phyloP scores from a whole-genome alignment of 1,139 yeast species.

The Pichia sp. region DNA sequence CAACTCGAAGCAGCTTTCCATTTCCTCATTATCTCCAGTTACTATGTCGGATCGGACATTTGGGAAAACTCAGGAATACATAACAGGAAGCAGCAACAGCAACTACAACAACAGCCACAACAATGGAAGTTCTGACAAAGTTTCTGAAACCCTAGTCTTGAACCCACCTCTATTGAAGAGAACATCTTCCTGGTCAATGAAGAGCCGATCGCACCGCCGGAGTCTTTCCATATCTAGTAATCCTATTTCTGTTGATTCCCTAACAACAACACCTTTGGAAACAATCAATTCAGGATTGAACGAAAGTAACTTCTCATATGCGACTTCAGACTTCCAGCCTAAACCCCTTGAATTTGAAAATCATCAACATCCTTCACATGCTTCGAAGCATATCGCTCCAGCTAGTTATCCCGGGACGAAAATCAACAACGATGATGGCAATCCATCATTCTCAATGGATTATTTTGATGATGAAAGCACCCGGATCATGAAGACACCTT shows the following conservation, averaged over 20 bases:
- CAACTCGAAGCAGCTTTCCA: background rate
- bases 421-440: background rate
- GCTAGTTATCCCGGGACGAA: too few relatives aligned
- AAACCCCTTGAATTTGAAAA: background rate
- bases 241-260: background rate
- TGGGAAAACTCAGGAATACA: background rate
- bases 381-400: too few relatives aligned
- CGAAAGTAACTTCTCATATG: background rate
- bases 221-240: constrained; percentile 10
- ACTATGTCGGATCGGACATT: background rate
- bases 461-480: constrained; percentile 8
- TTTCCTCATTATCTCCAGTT: background rate
- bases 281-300: background rate
- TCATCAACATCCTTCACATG: too few relatives aligned
- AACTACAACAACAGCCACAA: background rate
- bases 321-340: background rate
- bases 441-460: background rate
- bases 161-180: background rate
- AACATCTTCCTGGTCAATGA: background rate
- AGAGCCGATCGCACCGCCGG: constrained; percentile 1
- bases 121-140: too few relatives aligned
- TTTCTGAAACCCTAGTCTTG: background rate
- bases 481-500: constrained; percentile 1
- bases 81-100: background rate
- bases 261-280: background rate